A percentile compares a stretch with the other conserved stretches of the same genome.
phyloP scores from a whole-genome alignment of 2,329 filamentous ascomycete genomes.

The Calonectria pseudoreteaudii region DNA sequence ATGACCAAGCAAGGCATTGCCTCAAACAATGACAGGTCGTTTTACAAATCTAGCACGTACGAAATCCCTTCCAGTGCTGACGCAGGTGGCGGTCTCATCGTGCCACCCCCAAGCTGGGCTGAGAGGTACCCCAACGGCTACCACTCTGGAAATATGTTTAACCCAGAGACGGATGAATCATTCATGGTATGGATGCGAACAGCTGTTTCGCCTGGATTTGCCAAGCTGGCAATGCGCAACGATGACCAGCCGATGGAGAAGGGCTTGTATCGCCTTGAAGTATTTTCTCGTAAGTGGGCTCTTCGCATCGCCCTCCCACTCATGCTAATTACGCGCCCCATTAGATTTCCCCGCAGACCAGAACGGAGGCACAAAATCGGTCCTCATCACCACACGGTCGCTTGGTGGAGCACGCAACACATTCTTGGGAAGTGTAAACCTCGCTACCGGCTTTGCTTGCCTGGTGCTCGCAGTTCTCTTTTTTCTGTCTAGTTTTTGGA shows the following conservation, averaged over 20 bases:
- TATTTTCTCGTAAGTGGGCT: not conserved
- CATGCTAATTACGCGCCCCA: not conserved
- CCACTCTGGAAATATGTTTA: not conserved
- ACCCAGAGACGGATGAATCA: not conserved
- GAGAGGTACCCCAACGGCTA: not conserved
- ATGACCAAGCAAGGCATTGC: not conserved
- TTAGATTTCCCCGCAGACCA: not conserved
- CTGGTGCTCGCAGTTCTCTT: not conserved
- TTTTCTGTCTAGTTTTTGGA: not conserved
- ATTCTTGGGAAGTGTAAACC: not conserved
- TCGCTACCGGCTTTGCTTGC: not conserved
- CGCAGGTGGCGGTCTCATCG: not conserved
- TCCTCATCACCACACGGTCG: not conserved
- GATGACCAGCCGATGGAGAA: not conserved
- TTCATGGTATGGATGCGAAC: slow-evolving; percentile 6
- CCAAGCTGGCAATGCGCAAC: not conserved
- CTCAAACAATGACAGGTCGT: not conserved
- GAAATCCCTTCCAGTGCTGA: not conserved
- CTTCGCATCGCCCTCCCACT: rapidly evolving
- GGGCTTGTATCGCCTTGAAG: not conserved
- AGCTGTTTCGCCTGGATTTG: not conserved
- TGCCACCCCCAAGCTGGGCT: not conserved
- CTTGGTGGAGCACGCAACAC: not conserved
- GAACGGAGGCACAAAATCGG: not conserved
- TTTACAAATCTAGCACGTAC: not conserved